Percentiles rank a stretch among this genome's conserved stretches.
phyloP scores from a whole-genome alignment of 2,329 filamentous ascomycete species.

The Aspergillus vadensis region DNA sequence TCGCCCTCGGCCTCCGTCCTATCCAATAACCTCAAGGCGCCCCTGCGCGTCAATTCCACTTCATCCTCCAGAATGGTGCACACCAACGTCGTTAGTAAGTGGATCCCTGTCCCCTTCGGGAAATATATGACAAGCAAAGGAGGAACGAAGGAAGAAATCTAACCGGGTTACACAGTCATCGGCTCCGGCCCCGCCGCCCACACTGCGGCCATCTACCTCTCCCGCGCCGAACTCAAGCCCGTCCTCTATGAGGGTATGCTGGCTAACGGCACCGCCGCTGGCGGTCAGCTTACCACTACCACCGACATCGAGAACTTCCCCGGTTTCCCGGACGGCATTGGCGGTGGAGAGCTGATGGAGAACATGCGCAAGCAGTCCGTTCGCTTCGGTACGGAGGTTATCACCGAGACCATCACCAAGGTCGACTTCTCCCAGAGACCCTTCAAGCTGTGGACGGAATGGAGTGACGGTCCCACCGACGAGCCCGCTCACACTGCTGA shows the following conservation, averaged over 20 bases:
- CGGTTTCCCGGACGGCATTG: conserved; percentile 86
- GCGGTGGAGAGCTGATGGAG: conserved; percentile 89
- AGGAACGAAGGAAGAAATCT: conserved; percentile 2
- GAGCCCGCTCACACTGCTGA: conserved; percentile 80
- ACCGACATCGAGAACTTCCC: conserved; percentile 99
- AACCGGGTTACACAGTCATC: conserved; percentile 57
- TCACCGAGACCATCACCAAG: conserved; percentile 87
- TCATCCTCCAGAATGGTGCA: conserved; percentile 69
- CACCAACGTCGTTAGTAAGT: conserved; percentile 85
- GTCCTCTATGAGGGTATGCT: conserved; percentile 98
- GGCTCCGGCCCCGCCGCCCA: conserved; percentile 97
- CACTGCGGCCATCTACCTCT: conserved; percentile 94
- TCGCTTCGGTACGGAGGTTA: conserved; percentile 88
- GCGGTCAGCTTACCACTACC: conserved; percentile 95
- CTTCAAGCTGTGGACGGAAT: conserved; percentile 93
- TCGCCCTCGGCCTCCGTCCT: conserved; percentile 42
- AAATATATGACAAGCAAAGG: too few species aligned
- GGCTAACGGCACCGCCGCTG: conserved; percentile 92
- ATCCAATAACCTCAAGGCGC: conserved; percentile 39
- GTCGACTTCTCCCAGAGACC: conserved; percentile 82
- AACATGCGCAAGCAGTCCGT: conserved; percentile 90
- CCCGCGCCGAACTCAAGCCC: conserved; percentile 90
- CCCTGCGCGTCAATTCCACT: conserved; percentile 45
- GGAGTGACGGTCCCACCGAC: conserved; percentile 70
- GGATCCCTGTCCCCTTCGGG: too few species aligned